Percentiles rank a stretch among this genome's conserved stretches.
Evolutionary conservation across 192 early-diverging fungal species (phyloP).

Genomic region (Backusella macrospora): DNA sequence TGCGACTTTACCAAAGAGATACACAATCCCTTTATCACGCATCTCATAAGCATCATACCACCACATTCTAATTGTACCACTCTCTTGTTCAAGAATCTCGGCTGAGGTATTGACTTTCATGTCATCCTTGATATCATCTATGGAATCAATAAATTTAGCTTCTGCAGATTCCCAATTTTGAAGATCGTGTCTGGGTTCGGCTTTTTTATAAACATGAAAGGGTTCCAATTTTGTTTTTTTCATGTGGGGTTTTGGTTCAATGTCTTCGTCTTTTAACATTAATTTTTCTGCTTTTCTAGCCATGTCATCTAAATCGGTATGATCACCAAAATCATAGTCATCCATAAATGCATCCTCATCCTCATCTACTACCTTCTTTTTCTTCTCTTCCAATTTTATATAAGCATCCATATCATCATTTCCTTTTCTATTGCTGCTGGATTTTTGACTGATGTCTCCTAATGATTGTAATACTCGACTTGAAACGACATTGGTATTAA

Average conservation of each 20-base stretch:
- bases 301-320: background rate
- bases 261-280: background rate
- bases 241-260: background rate
- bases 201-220: background rate
- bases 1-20: conserved; percentile 87
- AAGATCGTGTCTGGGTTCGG: background rate
- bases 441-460: background rate
- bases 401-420: background rate
- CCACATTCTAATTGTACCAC: conserved; percentile 72
- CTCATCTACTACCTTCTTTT: conserved; percentile 2
- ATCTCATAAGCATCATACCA: conserved; percentile 94
- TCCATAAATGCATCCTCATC: background rate
- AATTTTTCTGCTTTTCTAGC: background rate
- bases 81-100: conserved; percentile 28
- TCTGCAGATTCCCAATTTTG: conserved; percentile 14
- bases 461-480: background rate
- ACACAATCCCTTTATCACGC: conserved; percentile 66
- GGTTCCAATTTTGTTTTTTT: background rate
- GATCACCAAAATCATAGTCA: background rate
- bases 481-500: background rate
- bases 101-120: background rate
- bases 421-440: background rate
- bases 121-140: background rate
- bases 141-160: background rate
- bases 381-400: background rate